phyloP scores from a whole-genome alignment of 169 alveolate species.

The Cytauxzoon felis region DNA sequence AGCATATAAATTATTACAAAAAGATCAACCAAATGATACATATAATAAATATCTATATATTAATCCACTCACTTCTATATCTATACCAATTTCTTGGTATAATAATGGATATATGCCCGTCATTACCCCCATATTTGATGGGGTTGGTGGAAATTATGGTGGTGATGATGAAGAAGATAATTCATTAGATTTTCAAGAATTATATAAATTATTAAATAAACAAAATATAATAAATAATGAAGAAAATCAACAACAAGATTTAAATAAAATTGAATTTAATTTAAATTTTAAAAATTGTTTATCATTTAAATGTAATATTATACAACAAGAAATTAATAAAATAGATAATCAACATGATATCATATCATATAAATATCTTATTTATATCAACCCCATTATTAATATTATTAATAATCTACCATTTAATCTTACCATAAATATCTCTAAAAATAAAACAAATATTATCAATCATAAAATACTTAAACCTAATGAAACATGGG shows the following conservation, averaged over 20 bases:
- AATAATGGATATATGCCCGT: constrained; percentile 27
- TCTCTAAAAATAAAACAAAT: not conserved
- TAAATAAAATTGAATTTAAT: not conserved
- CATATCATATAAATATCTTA: constrained; percentile 9
- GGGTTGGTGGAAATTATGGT: not conserved
- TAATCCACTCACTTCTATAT: constrained; percentile 39
- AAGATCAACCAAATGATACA: not conserved
- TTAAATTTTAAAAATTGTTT: constrained; percentile 8
- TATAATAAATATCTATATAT: not conserved
- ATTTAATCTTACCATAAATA: constrained; percentile 13
- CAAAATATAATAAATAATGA: not conserved
- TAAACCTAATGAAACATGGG: constrained; percentile 30
- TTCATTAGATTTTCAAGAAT: constrained; percentile 18
- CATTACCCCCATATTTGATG: constrained; percentile 16
- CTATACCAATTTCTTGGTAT: constrained; percentile 56
- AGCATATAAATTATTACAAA: constrained; percentile 14
- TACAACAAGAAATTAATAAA: constrained; percentile 14
- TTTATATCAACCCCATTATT: constrained; percentile 48
- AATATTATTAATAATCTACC: constrained; percentile 47
- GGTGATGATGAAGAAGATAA: no score
- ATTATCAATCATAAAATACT: constrained; percentile 3
- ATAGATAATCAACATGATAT: constrained; percentile 20
- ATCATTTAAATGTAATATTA: constrained; percentile 16
- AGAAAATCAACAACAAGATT: not conserved
- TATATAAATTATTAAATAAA: constrained; percentile 17